Evolutionary conservation across 306 rosid genomes (phyloP).

Genomic region (Sesbania bispinosa): DNA sequence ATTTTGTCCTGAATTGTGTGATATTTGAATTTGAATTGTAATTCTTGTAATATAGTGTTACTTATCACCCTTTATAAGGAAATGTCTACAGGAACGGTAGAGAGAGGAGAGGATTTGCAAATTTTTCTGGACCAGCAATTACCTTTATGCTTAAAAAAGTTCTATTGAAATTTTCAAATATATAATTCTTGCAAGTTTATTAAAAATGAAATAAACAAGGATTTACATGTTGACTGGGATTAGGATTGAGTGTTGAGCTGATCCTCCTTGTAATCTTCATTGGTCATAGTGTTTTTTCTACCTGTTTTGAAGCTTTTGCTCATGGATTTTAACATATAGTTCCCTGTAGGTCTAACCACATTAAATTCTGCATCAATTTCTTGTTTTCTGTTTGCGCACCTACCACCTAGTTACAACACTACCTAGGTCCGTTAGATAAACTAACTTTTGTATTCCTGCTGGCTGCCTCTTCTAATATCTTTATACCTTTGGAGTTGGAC

Average conservation of each 20-base stretch:
- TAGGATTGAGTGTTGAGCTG: background rate
- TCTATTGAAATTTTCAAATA: background rate
- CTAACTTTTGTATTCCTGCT: background rate
- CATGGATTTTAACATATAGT: background rate
- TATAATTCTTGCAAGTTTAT: conserved; percentile 1
- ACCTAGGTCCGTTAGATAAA: background rate
- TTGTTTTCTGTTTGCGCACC: background rate
- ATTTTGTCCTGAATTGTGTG: background rate
- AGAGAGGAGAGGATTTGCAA: background rate
- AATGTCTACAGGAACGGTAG: background rate
- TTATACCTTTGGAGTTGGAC: background rate
- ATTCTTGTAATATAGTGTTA: background rate
- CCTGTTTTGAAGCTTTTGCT: background rate
- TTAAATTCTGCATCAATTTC: background rate
- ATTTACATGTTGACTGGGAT: background rate
- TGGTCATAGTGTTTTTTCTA: background rate
- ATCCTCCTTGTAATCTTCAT: background rate
- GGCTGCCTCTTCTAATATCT: background rate
- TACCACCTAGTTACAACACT: background rate
- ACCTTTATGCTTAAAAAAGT: background rate
- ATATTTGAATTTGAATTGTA: conserved; percentile 14
- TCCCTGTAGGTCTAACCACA: background rate
- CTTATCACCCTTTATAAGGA: background rate
- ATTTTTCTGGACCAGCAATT: background rate
- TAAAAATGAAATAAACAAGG: background rate